These are phyloP conservation scores for Magnolia kwangsiensis DNA, from an alignment of 164 flowering plant species.

Conservation along the genomic window DNA sequence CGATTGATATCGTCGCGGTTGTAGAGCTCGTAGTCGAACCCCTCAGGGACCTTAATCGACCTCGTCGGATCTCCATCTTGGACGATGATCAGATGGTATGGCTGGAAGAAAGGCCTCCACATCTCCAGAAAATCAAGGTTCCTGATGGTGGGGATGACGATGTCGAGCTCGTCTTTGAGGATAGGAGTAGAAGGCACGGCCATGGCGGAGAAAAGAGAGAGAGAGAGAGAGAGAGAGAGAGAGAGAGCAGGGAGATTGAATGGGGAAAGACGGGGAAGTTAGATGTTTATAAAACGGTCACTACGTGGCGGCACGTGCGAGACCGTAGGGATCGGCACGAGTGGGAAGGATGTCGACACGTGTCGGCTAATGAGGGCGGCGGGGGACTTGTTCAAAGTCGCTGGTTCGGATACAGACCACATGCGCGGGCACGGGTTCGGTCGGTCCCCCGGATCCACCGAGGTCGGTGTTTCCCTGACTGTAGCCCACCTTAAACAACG, in stretches of 20 bases:
- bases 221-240: too few species aligned
- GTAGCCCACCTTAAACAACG: too few species aligned
- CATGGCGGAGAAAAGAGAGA: not conserved
- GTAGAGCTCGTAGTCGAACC: constrained; percentile 81
- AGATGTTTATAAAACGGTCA: not conserved
- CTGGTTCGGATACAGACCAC: constrained; percentile 2
- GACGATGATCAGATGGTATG: constrained; percentile 75
- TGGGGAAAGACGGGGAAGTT: not conserved
- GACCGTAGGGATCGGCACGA: not conserved
- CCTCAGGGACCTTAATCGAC: constrained; percentile 69
- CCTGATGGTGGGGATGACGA: constrained; percentile 82
- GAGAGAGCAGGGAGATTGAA: not conserved
- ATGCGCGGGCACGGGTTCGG: too few species aligned
- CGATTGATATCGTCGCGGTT: constrained; percentile 71
- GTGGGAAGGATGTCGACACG: not conserved
- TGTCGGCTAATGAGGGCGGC: not conserved
- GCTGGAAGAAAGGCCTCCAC: constrained; percentile 83
- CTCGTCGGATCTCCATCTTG: constrained; percentile 81
- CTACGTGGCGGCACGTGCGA: constrained; percentile 16
- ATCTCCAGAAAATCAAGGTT: constrained; percentile 81
- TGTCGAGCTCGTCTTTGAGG: constrained; percentile 75
- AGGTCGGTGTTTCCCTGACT: too few species aligned
- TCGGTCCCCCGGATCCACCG: too few species aligned
- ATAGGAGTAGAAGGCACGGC: constrained; percentile 23
- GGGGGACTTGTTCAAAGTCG: constrained; percentile 21